A percentile compares a stretch with the other conserved stretches of the same genome.
Evolutionary conservation across 2,329 filamentous ascomycete species (phyloP).

Genomic region (Hypoxylon sp.): DNA sequence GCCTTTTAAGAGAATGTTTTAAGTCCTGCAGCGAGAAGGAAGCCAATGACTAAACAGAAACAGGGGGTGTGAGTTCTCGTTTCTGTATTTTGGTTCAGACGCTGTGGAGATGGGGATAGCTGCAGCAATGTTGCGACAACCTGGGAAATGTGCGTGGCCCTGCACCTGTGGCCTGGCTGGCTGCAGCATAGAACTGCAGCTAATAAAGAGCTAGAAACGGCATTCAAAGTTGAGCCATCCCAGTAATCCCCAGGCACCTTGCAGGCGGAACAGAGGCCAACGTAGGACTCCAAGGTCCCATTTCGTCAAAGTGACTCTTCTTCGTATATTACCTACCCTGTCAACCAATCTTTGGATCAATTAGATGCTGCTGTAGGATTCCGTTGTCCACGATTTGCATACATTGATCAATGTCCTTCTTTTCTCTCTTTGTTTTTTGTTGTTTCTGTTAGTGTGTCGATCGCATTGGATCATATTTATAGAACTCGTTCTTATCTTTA

Average conservation of each 20-base stretch:
- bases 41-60: slow-evolving; percentile 24
- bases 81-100: slow-evolving; percentile 16
- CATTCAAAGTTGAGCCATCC: background rate
- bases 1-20: slow-evolving; percentile 12
- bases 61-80: slow-evolving; percentile 13
- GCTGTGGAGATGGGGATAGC: slow-evolving; percentile 31
- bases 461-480: slow-evolving; percentile 11
- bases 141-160: slow-evolving; percentile 42
- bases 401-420: slow-evolving; percentile 24
- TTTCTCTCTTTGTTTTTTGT: slow-evolving; percentile 19
- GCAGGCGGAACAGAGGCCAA: slow-evolving; percentile 11
- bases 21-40: slow-evolving; percentile 13
- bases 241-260: slow-evolving; percentile 11
- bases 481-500: slow-evolving; percentile 5
- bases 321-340: slow-evolving; percentile 5
- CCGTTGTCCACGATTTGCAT: slow-evolving; percentile 30
- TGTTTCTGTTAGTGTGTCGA: background rate
- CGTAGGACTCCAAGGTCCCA: slow-evolving; percentile 13
- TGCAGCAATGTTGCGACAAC: slow-evolving; percentile 15
- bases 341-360: slow-evolving; percentile 7
- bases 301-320: slow-evolving; percentile 6
- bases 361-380: slow-evolving; percentile 29
- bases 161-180: slow-evolving; percentile 42
- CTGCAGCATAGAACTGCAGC: slow-evolving; percentile 30
- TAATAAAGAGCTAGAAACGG: slow-evolving; percentile 24